Evolutionary conservation across 2,329 filamentous ascomycete genomes (phyloP).

Genomic region (Graphilbum fragrans): DNA sequence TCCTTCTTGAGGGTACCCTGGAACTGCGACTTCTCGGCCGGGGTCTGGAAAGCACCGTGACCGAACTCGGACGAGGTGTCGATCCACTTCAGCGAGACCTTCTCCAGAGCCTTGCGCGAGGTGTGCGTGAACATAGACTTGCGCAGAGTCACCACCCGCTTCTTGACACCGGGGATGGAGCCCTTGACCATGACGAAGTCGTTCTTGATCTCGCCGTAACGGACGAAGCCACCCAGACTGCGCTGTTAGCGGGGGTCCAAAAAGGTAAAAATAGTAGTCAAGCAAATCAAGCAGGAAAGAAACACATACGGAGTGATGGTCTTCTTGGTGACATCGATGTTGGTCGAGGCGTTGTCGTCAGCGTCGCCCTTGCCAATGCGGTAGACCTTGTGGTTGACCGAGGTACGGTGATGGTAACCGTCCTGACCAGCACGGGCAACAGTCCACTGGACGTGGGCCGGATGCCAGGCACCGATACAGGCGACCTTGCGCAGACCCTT

Average conservation of each 20-base stretch:
- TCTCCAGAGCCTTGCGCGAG: slow-evolving; percentile 89
- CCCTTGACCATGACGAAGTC: slow-evolving; percentile 97
- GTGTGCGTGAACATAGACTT: slow-evolving; percentile 99
- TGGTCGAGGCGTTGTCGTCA: slow-evolving; percentile 86
- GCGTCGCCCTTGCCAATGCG: slow-evolving; percentile 88
- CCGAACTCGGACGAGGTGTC: slow-evolving; percentile 99
- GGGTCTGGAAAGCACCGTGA: slow-evolving; percentile 98
- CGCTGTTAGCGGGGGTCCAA: slow-evolving; percentile 3
- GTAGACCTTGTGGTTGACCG: slow-evolving; percentile 99
- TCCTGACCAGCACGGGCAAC: slow-evolving; percentile 99
- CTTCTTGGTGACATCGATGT: slow-evolving; percentile 98
- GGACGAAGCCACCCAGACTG: slow-evolving; percentile 97
- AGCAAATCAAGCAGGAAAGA: not conserved
- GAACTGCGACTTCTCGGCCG: slow-evolving; percentile 95
- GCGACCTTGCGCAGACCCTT: slow-evolving; percentile 99
- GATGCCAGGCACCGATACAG: slow-evolving; percentile 99
- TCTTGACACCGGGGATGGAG: slow-evolving; percentile 95
- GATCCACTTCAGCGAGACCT: slow-evolving; percentile 99
- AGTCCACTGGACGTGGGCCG: slow-evolving; percentile 99
- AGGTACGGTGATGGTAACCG: slow-evolving; percentile 99
- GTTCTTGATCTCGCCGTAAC: slow-evolving; percentile 99
- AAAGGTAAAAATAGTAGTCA: not conserved
- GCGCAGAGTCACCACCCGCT: slow-evolving; percentile 96
- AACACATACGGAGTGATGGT: slow-evolving; percentile 91
- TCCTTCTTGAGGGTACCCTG: slow-evolving; percentile 99